Conservation (phyloP, 805 yeast species). For the Ogataea paradorogensis region DNA sequence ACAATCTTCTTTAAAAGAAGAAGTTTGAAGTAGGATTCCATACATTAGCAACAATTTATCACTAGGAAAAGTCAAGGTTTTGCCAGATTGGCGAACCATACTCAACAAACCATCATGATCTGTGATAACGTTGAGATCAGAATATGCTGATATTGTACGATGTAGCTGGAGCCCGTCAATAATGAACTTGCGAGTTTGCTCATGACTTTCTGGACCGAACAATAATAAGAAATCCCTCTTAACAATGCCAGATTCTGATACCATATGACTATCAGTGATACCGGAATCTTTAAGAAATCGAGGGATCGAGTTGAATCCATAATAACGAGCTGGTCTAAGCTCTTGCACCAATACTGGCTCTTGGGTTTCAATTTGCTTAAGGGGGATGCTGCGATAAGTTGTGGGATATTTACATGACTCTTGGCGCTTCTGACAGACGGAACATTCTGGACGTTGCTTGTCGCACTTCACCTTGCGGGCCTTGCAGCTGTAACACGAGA, state of each 20-base stretch:
- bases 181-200: conserved; percentile 5
- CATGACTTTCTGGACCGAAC: conserved; percentile 5
- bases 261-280: background rate
- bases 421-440: conserved; percentile 6
- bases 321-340: background rate
- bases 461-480: conserved; percentile 13
- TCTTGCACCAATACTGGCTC: too few relatives aligned
- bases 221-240: conserved; percentile 3
- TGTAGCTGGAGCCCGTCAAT: conserved; percentile 1
- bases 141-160: background rate
- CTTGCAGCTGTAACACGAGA: conserved; percentile 11
- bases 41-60: conserved; percentile 1
- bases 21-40: conserved; percentile 5
- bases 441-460: conserved; percentile 6
- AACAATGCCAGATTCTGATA: background rate
- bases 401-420: conserved; percentile 8
- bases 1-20: background rate
- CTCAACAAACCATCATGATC: background rate
- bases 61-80: conserved; percentile 2
- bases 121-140: background rate
- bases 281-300: conserved; percentile 2
- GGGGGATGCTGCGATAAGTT: conserved; percentile 6
- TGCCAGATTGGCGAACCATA: background rate
- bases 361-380: background rate
- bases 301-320: conserved; percentile 2